Percentiles rank a stretch among this genome's conserved stretches.
Conservation (phyloP, 2,329 filamentous ascomycete species). For the Fusarium sp. region DNA sequence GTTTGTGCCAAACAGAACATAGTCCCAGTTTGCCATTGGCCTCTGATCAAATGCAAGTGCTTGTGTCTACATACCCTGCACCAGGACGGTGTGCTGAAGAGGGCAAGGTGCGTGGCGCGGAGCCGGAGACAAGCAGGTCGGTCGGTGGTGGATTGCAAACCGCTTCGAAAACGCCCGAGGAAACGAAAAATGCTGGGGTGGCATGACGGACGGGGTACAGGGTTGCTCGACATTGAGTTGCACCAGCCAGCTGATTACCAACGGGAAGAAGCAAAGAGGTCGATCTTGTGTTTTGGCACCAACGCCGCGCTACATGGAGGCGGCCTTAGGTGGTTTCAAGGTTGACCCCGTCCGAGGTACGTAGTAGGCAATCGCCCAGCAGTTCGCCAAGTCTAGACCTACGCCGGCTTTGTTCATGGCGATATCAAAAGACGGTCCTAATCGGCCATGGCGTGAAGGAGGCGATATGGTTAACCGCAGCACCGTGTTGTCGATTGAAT, state of each 20-base stretch:
- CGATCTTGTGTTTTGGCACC: constrained; percentile 20
- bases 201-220: constrained; percentile 19
- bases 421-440: constrained; percentile 17
- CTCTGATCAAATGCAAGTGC: background rate
- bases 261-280: constrained; percentile 24
- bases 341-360: constrained; percentile 24
- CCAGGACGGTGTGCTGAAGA: constrained; percentile 11
- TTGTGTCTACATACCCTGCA: constrained; percentile 5
- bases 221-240: constrained; percentile 16
- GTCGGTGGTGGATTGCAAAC: constrained; percentile 21
- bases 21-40: background rate
- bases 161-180: constrained; percentile 12
- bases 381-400: constrained; percentile 26
- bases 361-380: constrained; percentile 12
- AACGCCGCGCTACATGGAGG: constrained; percentile 13
- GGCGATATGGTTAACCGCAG: constrained; percentile 3
- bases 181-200: constrained; percentile 22
- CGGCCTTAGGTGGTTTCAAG: constrained; percentile 23
- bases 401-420: constrained; percentile 12
- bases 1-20: background rate
- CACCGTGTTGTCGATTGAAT: background rate
- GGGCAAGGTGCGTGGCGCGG: constrained; percentile 7
- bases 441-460: background rate
- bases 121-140: constrained; percentile 12
- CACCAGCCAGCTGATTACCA: constrained; percentile 20